Evolutionary conservation across 805 yeast species (phyloP).

Genomic region (Teunomyces kruisii): DNA sequence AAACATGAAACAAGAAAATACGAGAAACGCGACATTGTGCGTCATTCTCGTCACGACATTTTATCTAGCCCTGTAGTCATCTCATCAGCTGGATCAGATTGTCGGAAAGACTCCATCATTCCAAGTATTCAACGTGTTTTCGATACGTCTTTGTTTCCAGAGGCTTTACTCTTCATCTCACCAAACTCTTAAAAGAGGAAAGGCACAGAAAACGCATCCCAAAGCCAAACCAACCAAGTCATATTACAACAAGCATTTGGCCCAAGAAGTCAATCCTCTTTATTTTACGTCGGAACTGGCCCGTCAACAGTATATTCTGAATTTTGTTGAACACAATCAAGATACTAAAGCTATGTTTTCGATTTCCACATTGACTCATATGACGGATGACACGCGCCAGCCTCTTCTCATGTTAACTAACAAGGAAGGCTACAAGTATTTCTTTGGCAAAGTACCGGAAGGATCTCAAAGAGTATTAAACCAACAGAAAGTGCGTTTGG

Average conservation of each 20-base stretch:
- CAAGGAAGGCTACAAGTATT: constrained; percentile 51
- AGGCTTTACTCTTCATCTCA: constrained; percentile 1
- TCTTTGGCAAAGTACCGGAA: constrained; percentile 81
- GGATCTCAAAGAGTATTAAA: constrained; percentile 79
- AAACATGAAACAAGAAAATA: too few species aligned
- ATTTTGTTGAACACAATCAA: constrained; percentile 13
- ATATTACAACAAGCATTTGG: not conserved
- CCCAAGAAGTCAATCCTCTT: constrained; percentile 10
- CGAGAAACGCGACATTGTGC: not conserved
- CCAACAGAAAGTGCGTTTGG: constrained; percentile 56
- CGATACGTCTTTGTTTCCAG: not conserved
- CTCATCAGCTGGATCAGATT: not conserved
- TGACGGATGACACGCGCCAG: constrained; percentile 52
- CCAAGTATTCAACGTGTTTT: constrained; percentile 6
- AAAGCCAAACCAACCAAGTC: not conserved
- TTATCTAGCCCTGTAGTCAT: not conserved
- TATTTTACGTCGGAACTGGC: constrained; percentile 10
- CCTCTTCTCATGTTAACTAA: constrained; percentile 56
- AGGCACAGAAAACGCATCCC: not conserved
- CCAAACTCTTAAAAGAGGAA: not conserved
- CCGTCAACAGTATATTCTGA: constrained; percentile 7
- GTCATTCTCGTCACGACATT: not conserved
- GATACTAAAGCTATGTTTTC: constrained; percentile 13
- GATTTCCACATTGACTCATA: constrained; percentile 32
- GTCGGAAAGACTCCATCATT: not conserved